Conservation (phyloP, 2,329 filamentous ascomycete genomes). For the Fusarium miscanthi region DNA sequence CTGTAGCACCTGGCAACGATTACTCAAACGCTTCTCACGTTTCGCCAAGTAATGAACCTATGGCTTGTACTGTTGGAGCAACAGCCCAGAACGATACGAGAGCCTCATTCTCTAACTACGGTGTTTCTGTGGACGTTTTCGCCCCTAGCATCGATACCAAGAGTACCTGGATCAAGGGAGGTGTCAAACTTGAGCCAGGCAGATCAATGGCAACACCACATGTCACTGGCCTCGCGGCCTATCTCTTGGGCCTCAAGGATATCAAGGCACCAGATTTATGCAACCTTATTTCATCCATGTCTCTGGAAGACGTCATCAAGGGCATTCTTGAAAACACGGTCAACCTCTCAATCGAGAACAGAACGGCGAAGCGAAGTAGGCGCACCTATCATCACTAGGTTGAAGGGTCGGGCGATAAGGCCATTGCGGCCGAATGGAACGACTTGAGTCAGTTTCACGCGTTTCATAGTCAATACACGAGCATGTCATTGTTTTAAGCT, state of each 20-base stretch:
- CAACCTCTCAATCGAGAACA: not conserved
- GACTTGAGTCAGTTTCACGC: constrained; percentile 5
- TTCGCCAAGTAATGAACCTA: constrained; percentile 6
- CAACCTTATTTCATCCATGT: not conserved
- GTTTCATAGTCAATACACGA: constrained; percentile 19
- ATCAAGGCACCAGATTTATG: not conserved
- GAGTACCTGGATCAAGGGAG: not conserved
- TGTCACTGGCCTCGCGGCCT: not conserved
- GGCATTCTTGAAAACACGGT: not conserved
- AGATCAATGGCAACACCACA: not conserved
- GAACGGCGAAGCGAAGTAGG: not conserved
- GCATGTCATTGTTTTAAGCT: constrained; percentile 20
- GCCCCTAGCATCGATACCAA: not conserved
- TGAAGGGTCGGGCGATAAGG: not conserved
- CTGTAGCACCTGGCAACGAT: not conserved
- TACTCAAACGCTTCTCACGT: not conserved
- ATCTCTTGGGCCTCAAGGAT: not conserved
- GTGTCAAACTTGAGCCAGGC: not conserved
- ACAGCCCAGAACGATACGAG: not conserved
- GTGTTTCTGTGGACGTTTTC: not conserved
- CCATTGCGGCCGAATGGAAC: not conserved
- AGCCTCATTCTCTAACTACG: not conserved
- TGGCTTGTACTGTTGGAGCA: not conserved
- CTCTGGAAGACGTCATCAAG: not conserved
- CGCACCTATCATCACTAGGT: not conserved